Base-by-base conservation (phyloP, 2,329 filamentous ascomycete species). In the Aureobasidium vineae region DNA sequence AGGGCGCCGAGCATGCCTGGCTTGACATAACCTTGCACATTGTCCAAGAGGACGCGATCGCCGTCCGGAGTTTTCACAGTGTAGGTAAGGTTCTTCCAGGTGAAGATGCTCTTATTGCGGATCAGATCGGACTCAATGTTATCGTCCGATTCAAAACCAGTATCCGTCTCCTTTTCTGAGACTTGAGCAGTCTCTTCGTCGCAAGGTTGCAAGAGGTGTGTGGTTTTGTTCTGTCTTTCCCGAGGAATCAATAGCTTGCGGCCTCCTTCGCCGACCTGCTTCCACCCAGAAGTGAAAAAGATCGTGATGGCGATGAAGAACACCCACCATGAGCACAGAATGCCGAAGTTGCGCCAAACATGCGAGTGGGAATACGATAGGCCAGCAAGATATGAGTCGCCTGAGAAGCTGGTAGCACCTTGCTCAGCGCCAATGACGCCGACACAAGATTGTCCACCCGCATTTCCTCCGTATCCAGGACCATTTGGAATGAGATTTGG, bases 321-420 rank as follows among this genome's bases (percentile, higher is more conserved):
- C n/a, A n/a, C 53, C 53, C 53, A 57, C 53, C 53, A 41, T 0
- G 28, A 38, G 33, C 28, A 40, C 68, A 96, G 87, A 69, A 97
- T 95, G 1, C 90, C 91, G 75, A 90, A 91, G 77, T 95, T 92
- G 49, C 91, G 84, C 92, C 92, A 96, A 0, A 95, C 81, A 60
- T 94, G 85, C 0, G 80, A 78, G 0, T 84, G 83, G 15, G 80
- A 75, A 78, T 93, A 96, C 0, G 83, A 82, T 75, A 90, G 96
- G 0, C 83, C 86, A 23, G 85, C 81, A 68, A 96, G 85, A 74
- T 96, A 96, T 15, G 82, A 84, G 0, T 80, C 78, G 3, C 92
- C 92, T 0, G 83, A 82, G 0, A 96, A 85, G 13, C 81, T 73
- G 1, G 81, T 77, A 0, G 84, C 88, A 1, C 92, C 91, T 33